Evolutionary conservation across 306 rosid genomes (phyloP), one percentile per base, ranked within the genome.

Genomic region (Comarum palustre): DNA sequence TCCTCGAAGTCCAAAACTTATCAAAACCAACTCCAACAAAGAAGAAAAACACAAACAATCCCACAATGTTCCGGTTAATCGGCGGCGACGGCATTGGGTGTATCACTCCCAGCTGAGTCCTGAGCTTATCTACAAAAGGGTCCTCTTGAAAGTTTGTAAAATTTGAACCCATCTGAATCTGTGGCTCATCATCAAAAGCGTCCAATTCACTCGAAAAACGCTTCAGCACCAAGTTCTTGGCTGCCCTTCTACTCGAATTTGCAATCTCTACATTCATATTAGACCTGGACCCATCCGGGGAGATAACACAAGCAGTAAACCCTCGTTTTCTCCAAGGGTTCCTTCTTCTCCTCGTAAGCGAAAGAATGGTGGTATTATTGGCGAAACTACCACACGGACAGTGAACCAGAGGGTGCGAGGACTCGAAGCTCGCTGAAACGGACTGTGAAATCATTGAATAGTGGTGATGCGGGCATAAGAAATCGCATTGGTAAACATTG

Each of bases 11-110:
- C 99, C 97, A 95, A 10, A 95, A 43, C 39, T 95, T 95, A 62
- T 95, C 99, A 68, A 95, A 95, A 31, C 39, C 92, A 8, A 91
- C 92, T 2, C 99, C 99, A 0, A 95, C 96, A 72, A 95, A 88
- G 96, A 95, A 95, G 73, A 95, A 95, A 81, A 95, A 88, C 9
- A 86, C 96, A 45, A 95, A 95, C 64, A 90, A 58, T 3, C 96
- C 97, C 11, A 66, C 88, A 15, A 91, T 90, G 80, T 83, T 87
- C 8, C 97, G 88, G 74, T 92, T 90, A 39, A 91, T 83, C 4
- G 97, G 97, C 3, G 97, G 99, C 5, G 97, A 85, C 0, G 99
- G 99, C 62, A 95, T 88, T 2, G 99, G 99, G 64, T 95, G 99
- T 25, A 95, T 85, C 10, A 91, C 97, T 52, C 99, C 99, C n/a